Evolutionary conservation across 2,329 filamentous ascomycete genomes (phyloP), one percentile per base, ranked within the genome.

Genomic region (Diaporthe vaccinii): DNA sequence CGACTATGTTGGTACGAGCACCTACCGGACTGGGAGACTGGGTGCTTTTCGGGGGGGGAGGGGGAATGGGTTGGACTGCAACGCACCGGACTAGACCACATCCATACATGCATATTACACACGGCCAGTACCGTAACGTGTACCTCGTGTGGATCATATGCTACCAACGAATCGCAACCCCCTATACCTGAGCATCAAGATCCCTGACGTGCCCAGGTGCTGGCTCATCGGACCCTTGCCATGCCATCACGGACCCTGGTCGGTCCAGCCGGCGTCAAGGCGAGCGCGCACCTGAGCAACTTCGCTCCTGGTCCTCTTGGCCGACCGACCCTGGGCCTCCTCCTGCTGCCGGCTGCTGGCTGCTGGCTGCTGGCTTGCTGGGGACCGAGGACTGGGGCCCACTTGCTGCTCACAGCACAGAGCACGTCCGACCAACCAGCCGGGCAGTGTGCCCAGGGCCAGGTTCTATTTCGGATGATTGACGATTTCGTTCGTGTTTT

Each of bases 401-500:
- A 69, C 65, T 39, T 51, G 65, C 65, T 39, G 46, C 34, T 22
- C 34, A 22, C 65, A 69, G 65, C 65, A 41, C 65, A 69, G 65
- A 69, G 46, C 65, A 69, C 25, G 46, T 69, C 65, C 49, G 65
- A 69, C 65, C 65, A 53, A 53, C 65, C 46, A 55, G 65, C 65
- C 62, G 17, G 62, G 22, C 62, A 69, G 65, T 55, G 34, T 65
- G 41, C 25, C 49, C 65, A 25, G 65, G 65, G 49, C 49, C 65
- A 41, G 49, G 22, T 51, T 69, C 65, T 69, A 69, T 69, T 69
- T 69, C 65, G 65, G 65, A 69, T 55, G 65, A 69, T 55, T 69
- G 65, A 69, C 65, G 49, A 69, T 69, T 44, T 39, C 58, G 44
- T 44, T 74, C 61, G 73, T 75, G 68, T 72, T 76, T 65, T 65